These are phyloP conservation scores for Carnegiea gigantea DNA, from an alignment of 179 eudicot species.

Conservation along the genomic window DNA sequence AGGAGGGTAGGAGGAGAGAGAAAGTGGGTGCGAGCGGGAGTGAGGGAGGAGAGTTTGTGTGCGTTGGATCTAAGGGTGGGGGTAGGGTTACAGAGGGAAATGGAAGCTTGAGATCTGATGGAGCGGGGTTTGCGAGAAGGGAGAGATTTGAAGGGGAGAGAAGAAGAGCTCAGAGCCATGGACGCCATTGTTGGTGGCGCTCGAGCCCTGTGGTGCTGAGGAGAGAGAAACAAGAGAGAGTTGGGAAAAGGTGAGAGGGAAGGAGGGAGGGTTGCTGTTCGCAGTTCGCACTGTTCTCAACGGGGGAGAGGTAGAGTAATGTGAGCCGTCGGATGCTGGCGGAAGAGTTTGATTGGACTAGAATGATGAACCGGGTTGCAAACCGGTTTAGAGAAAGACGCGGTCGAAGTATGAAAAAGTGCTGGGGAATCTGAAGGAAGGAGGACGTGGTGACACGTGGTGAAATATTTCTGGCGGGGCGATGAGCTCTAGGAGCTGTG, in stretches of 20 bases:
- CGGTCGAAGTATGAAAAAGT: not conserved
- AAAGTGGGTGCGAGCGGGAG: not conserved
- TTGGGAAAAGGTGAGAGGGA: not conserved
- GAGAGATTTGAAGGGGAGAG: constrained; percentile 41
- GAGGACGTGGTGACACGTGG: not conserved
- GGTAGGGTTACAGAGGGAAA: not conserved
- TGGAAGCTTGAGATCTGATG: constrained; percentile 30
- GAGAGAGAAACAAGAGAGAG: not conserved
- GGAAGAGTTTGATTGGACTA: not conserved
- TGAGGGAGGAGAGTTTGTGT: constrained; percentile 11
- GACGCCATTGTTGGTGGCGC: constrained; percentile 54
- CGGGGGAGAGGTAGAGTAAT: not conserved
- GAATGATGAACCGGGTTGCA: not conserved
- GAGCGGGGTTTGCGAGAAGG: constrained; percentile 24
- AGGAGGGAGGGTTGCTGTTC: not conserved
- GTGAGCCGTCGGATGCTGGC: not conserved
- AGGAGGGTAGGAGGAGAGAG: not conserved
- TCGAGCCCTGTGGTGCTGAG: constrained; percentile 3
- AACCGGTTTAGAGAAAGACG: no score
- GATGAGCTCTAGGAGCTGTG: not conserved
- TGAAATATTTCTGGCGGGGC: not conserved
- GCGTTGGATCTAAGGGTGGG: constrained; percentile 7
- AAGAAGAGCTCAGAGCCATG: constrained; percentile 42
- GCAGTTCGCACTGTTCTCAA: not conserved
- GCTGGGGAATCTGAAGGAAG: not conserved